Evolutionary conservation across 345 rosid genomes (phyloP).

Genomic region (Raphanus raphanistrum): DNA sequence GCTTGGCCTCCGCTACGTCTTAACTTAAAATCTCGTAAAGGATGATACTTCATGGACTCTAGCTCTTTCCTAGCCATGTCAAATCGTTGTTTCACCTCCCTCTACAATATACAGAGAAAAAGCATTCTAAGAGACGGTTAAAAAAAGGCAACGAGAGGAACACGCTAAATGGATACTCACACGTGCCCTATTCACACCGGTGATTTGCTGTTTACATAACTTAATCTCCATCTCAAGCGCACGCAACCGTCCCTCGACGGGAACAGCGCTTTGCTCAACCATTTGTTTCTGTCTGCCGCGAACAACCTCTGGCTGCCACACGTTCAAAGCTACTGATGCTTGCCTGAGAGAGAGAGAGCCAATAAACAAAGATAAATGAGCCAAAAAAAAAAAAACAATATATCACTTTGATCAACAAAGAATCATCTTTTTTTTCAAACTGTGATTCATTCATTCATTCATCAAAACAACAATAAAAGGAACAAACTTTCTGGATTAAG

Average conservation of each 20-base stretch:
- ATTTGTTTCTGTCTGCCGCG: slow-evolving; percentile 67
- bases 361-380: neutral
- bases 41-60: slow-evolving; percentile 72
- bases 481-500: neutral
- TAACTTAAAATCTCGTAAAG: slow-evolving; percentile 53
- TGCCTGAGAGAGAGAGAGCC: slow-evolving; percentile 51
- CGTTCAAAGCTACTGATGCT: slow-evolving; percentile 87
- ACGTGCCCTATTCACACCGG: slow-evolving; percentile 49
- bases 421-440: neutral
- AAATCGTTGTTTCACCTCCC: slow-evolving; percentile 52
- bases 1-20: slow-evolving; percentile 31
- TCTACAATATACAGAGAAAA: slow-evolving; percentile 41
- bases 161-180: slow-evolving; percentile 49
- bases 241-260: slow-evolving; percentile 56
- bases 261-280: slow-evolving; percentile 78
- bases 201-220: slow-evolving; percentile 76
- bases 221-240: slow-evolving; percentile 78
- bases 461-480: neutral
- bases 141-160: neutral
- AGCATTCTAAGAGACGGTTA: neutral
- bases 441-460: neutral
- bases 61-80: slow-evolving; percentile 59
- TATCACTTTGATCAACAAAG: slow-evolving; percentile 12
- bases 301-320: slow-evolving; percentile 87
- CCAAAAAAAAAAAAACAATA: no score